Base-by-base conservation (phyloP, 768 basidiomycete species). In the Lactarius hengduanensis region DNA sequence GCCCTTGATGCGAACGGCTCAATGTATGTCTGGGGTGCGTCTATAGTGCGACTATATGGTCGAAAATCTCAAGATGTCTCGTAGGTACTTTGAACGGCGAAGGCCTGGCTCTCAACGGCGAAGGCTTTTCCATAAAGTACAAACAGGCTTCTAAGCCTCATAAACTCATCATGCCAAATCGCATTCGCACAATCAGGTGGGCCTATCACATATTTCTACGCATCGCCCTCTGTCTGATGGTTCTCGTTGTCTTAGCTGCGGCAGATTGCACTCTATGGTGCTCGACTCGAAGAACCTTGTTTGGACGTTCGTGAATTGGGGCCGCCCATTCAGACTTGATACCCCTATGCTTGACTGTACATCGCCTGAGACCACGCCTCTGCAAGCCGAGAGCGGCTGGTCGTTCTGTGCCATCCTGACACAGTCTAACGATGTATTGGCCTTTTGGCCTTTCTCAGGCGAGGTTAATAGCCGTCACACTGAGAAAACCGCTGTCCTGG, bases 301-400 rank as follows among this genome's bases (percentile, higher is more conserved):
- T 34, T 94, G 90, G 90, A 89, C 84, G 15, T 91, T 92, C 73
- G 75, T 81, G 6, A 86, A 80, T 70, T 94, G 92, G 85, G 94
- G 92, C 3, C 81, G 90, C 26, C 91, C 93, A 1, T 90, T 90
- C 78, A 79, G 80, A 53, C 78, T 94, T 45, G 63, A 72, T 18
- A 77, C 80, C 0, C 71, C 77, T 0, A 74, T 77, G 40, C 67
- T 82, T 60, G 78, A 80, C 67, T 76, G 74, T 11, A 77, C 78
- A 1, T 80, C 84, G 18, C 73, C 79, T 2, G 75, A 84, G 30
- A 76, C 87, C 38, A 78, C 76, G 3, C 83, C 87, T 50, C 68
- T 75, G 2, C 90, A 90, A 74, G 81, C 92, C 43, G 89, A 88
- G 73, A 89, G 90, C 70, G 93, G 94, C 53, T 95, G 94, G 94